Conservation (phyloP, 1,284 basidiomycete species). For the Papiliotrema laurentii region DNA sequence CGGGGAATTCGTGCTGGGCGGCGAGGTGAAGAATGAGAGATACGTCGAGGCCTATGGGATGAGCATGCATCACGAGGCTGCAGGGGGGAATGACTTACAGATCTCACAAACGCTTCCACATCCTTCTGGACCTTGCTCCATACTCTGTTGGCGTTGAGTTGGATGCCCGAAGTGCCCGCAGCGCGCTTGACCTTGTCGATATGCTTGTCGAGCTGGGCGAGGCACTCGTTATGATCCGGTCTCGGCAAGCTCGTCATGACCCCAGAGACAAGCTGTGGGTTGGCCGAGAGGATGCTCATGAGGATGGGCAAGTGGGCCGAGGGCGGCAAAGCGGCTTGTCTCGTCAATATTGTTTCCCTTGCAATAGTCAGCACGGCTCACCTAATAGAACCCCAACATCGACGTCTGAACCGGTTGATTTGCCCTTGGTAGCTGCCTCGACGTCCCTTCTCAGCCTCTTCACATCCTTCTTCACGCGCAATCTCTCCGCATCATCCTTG, state of each 20-base stretch:
- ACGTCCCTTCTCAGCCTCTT: slow-evolving; percentile 28
- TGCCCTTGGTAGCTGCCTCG: background rate
- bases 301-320: slow-evolving; percentile 40
- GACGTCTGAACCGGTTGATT: slow-evolving; percentile 6
- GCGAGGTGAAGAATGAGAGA: slow-evolving; percentile 31
- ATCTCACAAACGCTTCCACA: slow-evolving; percentile 25
- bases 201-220: slow-evolving; percentile 27
- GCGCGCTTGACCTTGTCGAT: slow-evolving; percentile 18
- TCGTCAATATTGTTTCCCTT: background rate
- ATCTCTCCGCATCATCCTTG: slow-evolving; percentile 14
- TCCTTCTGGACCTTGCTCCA: slow-evolving; percentile 32
- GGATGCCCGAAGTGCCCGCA: background rate
- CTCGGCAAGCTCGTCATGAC: slow-evolving; percentile 34
- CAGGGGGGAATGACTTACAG: slow-evolving; percentile 17
- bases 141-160: slow-evolving; percentile 10
- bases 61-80: background rate
- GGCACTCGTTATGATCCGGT: slow-evolving; percentile 32
- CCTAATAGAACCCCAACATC: slow-evolving; percentile 42
- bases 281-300: slow-evolving; percentile 27
- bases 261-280: slow-evolving; percentile 26
- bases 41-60: slow-evolving; percentile 31
- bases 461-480: slow-evolving; percentile 13
- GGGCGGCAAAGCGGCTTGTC: slow-evolving; percentile 35
- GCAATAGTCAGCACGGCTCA: slow-evolving; percentile 15
- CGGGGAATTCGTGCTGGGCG: slow-evolving; percentile 4